These are phyloP conservation scores for Sedum album DNA, from an alignment of 164 flowering plant species.

Conservation along the genomic window DNA sequence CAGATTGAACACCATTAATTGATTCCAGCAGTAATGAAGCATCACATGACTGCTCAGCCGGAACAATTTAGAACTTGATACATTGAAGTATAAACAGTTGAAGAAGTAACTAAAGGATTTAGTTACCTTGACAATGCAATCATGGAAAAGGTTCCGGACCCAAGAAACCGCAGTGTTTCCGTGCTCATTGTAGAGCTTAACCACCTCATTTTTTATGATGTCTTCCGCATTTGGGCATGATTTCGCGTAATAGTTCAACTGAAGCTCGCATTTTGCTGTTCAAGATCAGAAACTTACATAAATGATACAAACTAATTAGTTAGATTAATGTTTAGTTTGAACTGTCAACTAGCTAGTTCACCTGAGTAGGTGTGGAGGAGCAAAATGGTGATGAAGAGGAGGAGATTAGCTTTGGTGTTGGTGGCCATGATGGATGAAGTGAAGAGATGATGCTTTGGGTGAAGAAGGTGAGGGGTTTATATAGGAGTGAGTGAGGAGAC, in stretches of 20 bases:
- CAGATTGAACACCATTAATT: slow-evolving; percentile 30
- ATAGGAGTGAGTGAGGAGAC: too few species aligned
- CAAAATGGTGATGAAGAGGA: too few species aligned
- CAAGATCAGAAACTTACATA: background rate
- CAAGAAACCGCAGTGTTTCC: background rate
- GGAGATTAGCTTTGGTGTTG: too few species aligned
- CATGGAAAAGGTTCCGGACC: background rate
- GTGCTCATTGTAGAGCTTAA: background rate
- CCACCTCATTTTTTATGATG: background rate
- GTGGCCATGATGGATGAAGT: too few species aligned
- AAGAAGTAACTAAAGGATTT: background rate
- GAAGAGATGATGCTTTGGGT: too few species aligned
- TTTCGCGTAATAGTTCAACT: background rate
- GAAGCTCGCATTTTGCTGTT: background rate
- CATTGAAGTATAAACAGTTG: background rate
- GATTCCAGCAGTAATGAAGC: slow-evolving; percentile 59
- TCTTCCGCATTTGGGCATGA: background rate
- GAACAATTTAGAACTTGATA: background rate
- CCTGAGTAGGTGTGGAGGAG: too few species aligned
- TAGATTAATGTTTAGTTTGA: too few species aligned
- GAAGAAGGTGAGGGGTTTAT: too few species aligned
- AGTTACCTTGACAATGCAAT: background rate
- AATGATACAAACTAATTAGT: too few species aligned
- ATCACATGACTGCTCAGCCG: slow-evolving; percentile 57
- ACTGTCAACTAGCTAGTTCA: too few species aligned